A percentile compares a stretch with the other conserved stretches of the same genome.
phyloP scores from a whole-genome alignment of 2,329 filamentous ascomycete species.

The Sporothrix euskadiensis region DNA sequence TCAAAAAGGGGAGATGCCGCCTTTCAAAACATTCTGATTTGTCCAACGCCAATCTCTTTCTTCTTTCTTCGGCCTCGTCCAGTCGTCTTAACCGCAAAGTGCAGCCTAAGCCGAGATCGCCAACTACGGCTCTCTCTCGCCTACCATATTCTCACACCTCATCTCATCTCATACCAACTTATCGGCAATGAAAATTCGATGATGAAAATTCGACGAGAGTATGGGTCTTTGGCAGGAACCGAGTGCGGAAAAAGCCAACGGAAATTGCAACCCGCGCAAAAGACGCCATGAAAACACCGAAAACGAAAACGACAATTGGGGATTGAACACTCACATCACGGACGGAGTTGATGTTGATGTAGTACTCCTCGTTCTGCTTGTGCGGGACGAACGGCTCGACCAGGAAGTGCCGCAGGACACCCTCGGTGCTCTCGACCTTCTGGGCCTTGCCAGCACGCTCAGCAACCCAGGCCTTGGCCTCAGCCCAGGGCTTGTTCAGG shows the following conservation, averaged over 20 bases:
- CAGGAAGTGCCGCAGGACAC: conserved; percentile 89
- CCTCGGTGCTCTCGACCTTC: conserved; percentile 87
- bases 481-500: conserved; percentile 95
- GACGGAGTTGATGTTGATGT: conserved; percentile 99
- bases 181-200: background rate
- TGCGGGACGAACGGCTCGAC: conserved; percentile 99
- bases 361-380: conserved; percentile 94
- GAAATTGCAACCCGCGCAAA: background rate
- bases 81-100: background rate
- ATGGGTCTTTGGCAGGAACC: background rate
- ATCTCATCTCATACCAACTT: background rate
- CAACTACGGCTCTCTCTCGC: background rate
- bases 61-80: background rate
- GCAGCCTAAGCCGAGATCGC: background rate
- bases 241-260: background rate
- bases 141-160: background rate
- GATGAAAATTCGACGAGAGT: background rate
- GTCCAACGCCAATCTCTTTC: background rate
- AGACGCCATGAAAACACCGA: background rate
- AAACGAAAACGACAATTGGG: background rate
- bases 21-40: background rate
- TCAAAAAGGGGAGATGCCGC: background rate
- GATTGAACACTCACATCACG: conserved; percentile 78
- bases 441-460: conserved; percentile 88
- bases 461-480: conserved; percentile 91